Conservation (phyloP, 1,139 yeast genomes). For the Candida tunisiensis region DNA sequence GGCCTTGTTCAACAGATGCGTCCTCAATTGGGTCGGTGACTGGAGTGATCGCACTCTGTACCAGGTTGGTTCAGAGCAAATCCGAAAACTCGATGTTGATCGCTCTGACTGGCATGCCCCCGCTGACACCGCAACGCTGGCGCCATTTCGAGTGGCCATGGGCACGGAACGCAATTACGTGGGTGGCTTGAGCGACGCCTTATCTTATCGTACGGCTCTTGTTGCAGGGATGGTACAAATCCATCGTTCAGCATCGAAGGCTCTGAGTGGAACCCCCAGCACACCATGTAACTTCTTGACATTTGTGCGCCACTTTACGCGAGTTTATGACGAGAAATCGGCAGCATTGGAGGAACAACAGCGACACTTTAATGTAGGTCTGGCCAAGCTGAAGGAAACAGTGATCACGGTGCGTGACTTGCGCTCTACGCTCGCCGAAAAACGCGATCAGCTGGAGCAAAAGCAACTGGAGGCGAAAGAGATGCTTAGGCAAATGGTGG, state of each 20-base stretch:
- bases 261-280: conserved; percentile 4
- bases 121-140: no score
- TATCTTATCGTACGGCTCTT: conserved; percentile 29
- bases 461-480: conserved; percentile 57
- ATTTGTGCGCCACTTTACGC: conserved; percentile 31
- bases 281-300: conserved; percentile 44
- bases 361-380: conserved; percentile 55
- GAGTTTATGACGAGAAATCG: conserved; percentile 28
- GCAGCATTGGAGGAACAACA: conserved; percentile 45
- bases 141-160: no score
- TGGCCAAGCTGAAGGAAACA: conserved; percentile 63
- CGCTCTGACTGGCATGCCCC: no score
- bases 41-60: conserved; percentile 43
- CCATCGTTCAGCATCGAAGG: conserved; percentile 18
- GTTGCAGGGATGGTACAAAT: conserved; percentile 31
- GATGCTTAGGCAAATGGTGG: conserved; percentile 63
- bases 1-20: conserved; percentile 84
- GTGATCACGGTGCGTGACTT: conserved; percentile 55
- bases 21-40: conserved; percentile 76
- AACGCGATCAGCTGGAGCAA: conserved; percentile 29
- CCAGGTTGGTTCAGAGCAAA: conserved; percentile 31
- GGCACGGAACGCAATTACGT: no score
- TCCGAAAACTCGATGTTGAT: conserved; percentile 30
- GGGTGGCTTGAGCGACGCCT: background rate
- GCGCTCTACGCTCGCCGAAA: conserved; percentile 34